Conservation (phyloP, 2,329 filamentous ascomycete species). For the Trichophyton rubrum region DNA sequence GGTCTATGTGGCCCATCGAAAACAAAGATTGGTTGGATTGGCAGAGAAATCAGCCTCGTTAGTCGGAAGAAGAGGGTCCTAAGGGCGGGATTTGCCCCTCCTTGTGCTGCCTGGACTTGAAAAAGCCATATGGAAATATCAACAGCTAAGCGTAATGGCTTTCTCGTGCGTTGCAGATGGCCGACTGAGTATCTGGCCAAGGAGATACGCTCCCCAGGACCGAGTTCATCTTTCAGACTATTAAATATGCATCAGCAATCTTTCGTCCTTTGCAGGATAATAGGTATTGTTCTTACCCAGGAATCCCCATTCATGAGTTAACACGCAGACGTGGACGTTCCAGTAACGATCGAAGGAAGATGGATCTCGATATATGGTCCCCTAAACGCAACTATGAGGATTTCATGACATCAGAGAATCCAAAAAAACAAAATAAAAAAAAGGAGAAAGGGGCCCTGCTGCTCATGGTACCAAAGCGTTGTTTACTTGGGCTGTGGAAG, state of each 20-base stretch:
- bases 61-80: conserved; percentile 89
- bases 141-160: conserved; percentile 74
- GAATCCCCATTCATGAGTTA: conserved; percentile 30
- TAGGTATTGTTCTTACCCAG: conserved; percentile 25
- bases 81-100: conserved; percentile 78
- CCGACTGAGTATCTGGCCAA: conserved; percentile 71
- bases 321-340: neutral
- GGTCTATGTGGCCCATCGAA: conserved; percentile 83
- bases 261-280: neutral
- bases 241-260: neutral
- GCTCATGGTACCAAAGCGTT: neutral
- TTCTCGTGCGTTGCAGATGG: conserved; percentile 55
- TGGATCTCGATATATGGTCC: no score
- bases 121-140: conserved; percentile 98
- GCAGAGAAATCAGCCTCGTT: conserved; percentile 58
- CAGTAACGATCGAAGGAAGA: neutral
- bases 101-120: conserved; percentile 72
- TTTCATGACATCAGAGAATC: neutral
- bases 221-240: conserved; percentile 73
- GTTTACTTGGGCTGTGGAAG: neutral
- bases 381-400: neutral
- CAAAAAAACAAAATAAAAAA: neutral
- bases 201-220: conserved; percentile 63
- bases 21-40: conserved; percentile 79
- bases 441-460: neutral